A percentile compares a stretch with the other conserved stretches of the same genome.
These are phyloP conservation scores for Macrolepiota albuminosa DNA, from an alignment of 768 basidiomycete genomes.

Conservation along the genomic window DNA sequence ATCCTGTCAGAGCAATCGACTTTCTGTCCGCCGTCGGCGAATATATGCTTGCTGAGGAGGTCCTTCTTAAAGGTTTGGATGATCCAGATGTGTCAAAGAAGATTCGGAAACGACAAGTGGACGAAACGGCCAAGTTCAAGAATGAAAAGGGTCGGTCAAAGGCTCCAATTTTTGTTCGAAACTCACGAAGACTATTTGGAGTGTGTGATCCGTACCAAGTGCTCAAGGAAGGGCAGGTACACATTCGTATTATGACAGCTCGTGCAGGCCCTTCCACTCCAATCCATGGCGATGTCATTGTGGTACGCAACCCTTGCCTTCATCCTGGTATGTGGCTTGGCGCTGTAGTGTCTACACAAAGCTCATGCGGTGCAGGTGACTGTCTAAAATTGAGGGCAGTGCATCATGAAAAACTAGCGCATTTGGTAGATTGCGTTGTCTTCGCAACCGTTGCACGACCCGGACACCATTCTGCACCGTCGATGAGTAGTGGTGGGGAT, in stretches of 20 bases:
- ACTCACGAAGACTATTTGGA: slow-evolving; percentile 59
- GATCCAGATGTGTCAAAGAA: slow-evolving; percentile 31
- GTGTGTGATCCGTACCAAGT: slow-evolving; percentile 66
- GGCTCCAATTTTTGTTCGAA: slow-evolving; percentile 55
- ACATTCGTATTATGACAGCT: slow-evolving; percentile 50
- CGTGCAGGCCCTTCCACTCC: slow-evolving; percentile 50
- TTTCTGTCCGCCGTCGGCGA: slow-evolving; percentile 49
- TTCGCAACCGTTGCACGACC: slow-evolving; percentile 55
- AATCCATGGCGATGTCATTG: slow-evolving; percentile 56
- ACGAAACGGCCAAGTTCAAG: slow-evolving; percentile 46
- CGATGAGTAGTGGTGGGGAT: slow-evolving; percentile 69
- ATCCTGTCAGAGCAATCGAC: slow-evolving; percentile 48
- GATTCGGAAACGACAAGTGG: slow-evolving; percentile 40
- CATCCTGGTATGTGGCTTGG: slow-evolving; percentile 45
- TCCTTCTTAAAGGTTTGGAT: slow-evolving; percentile 53
- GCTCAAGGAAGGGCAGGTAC: slow-evolving; percentile 58
- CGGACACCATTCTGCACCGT: slow-evolving; percentile 57
- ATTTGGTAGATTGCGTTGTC: slow-evolving; percentile 64
- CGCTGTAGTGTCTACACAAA: neutral
- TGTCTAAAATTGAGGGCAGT: slow-evolving; percentile 62
- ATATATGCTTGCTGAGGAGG: slow-evolving; percentile 44
- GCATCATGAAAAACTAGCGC: slow-evolving; percentile 40
- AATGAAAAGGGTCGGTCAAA: slow-evolving; percentile 49
- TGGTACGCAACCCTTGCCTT: slow-evolving; percentile 66
- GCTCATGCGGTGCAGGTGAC: slow-evolving; percentile 38